Base-by-base conservation (phyloP, 495 filamentous ascomycete species). In the Lichenothelia convexa region DNA sequence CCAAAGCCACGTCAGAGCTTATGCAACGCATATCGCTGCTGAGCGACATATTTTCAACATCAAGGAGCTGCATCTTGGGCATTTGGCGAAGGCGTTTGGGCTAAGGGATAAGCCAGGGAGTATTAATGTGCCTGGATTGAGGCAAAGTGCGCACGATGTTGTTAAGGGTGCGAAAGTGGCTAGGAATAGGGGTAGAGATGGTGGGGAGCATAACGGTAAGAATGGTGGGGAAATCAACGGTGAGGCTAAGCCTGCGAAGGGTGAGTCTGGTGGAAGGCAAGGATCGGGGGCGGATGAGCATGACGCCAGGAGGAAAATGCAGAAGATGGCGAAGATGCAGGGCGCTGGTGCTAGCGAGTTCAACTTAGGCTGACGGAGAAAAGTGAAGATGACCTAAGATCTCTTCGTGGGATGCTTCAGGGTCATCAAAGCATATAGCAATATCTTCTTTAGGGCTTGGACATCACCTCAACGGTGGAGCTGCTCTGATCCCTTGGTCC, bases 41-140 rank as follows among this genome's bases (percentile, higher is more conserved):
- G 89, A 97, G 59, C 68, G 87, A 22, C 56, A 53, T 20, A 80
- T 78, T 46, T 97, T 95, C 57, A 75, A 93, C 53, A 83, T 93
- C 48, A 84, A 80, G 38, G 68, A 71, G 37, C 60, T 97, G 35
- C 89, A 97, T 55, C 59, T 93, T 4, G 91, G 89, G 1, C 89
- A 97, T 64, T 61, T 91, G 43, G 89, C 89, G 0, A 97, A 97
- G 63, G 75, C 73, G 26, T 97, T 92, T 51, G 89, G 70, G 2
- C 55, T 97, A 46, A 70, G 89, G 36, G 89, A 95, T 48, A 72
- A 77, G 29, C 89, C 91, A 0, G 80, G 81, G 2, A 77, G 78
- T 29, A 89, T 97, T 49, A 78, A 75, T 43, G 74, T 80, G 5
- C 73, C 75, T 7, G 75, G 74, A 18, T 50, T 75, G 45, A 30